These are phyloP conservation scores for Kluyveromyces siamensis DNA, from an alignment of 805 yeast species.

Conservation along the genomic window DNA sequence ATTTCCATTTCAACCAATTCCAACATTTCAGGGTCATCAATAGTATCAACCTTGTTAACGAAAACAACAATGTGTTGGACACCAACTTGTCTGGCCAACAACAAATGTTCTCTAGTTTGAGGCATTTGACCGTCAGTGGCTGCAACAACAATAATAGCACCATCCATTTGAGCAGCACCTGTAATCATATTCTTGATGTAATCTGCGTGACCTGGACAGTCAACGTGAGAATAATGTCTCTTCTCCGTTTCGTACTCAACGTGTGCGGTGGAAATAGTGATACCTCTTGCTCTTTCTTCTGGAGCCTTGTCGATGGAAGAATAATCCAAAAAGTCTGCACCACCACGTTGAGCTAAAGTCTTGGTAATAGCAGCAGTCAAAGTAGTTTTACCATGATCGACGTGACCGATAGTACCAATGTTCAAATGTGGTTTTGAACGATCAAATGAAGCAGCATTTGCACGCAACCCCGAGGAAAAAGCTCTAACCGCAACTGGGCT, in stretches of 20 bases:
- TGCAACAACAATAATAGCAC: slow-evolving; percentile 98
- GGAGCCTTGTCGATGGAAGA: slow-evolving; percentile 94
- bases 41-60: slow-evolving; percentile 95
- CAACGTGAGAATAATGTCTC: slow-evolving; percentile 96
- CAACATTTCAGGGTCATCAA: slow-evolving; percentile 98
- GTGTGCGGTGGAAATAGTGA: slow-evolving; percentile 95
- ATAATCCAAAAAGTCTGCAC: slow-evolving; percentile 90
- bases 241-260: slow-evolving; percentile 93
- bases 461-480: slow-evolving; percentile 16
- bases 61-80: slow-evolving; percentile 95
- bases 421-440: slow-evolving; percentile 96
- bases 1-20: slow-evolving; percentile 99
- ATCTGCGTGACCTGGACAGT: slow-evolving; percentile 98
- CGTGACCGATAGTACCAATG: slow-evolving; percentile 98
- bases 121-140: slow-evolving; percentile 99
- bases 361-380: slow-evolving; percentile 98
- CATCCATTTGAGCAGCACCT: slow-evolving; percentile 99
- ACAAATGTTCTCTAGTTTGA: slow-evolving; percentile 97
- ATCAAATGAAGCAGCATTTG: slow-evolving; percentile 66
- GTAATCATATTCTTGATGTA: slow-evolving; percentile 98
- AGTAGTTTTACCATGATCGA: slow-evolving; percentile 98
- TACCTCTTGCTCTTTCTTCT: slow-evolving; percentile 99
- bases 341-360: slow-evolving; percentile 78
- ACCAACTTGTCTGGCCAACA: slow-evolving; percentile 99
- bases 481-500: slow-evolving; percentile 7